phyloP scores from a whole-genome alignment of 2,329 filamentous ascomycete species.

The Penicillium sp. region DNA sequence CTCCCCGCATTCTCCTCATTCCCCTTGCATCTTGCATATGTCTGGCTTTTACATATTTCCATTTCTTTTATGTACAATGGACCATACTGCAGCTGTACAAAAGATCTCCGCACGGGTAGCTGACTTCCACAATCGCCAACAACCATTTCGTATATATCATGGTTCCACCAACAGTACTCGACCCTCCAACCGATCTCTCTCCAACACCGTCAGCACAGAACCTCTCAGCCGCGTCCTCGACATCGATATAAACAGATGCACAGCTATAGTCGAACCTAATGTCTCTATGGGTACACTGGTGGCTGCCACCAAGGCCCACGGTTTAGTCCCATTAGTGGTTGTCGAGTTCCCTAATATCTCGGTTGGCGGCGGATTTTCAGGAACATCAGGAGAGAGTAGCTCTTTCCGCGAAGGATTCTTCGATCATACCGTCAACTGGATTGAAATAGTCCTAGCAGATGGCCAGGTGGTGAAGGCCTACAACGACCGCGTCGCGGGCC shows the following conservation, averaged over 20 bases:
- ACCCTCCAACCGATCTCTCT: constrained; percentile 42
- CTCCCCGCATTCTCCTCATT: not conserved
- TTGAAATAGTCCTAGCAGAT: constrained; percentile 63
- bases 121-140: constrained; percentile 49
- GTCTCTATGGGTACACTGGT: constrained; percentile 66
- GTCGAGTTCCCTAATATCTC: constrained; percentile 73
- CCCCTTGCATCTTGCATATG: not conserved
- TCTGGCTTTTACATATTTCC: not conserved
- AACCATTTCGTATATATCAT: constrained; percentile 72
- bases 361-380: constrained; percentile 64
- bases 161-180: constrained; percentile 76
- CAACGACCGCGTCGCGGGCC: constrained; percentile 1
- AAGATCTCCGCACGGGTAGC: constrained; percentile 16
- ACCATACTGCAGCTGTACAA: constrained; percentile 17
- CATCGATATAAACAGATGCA: constrained; percentile 53
- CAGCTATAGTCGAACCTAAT: constrained; percentile 67
- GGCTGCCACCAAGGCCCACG: constrained; percentile 53
- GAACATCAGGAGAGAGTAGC: constrained; percentile 65
- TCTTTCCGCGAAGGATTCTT: constrained; percentile 67
- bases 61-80: constrained; percentile 7
- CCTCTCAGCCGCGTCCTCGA: constrained; percentile 60
- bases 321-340: constrained; percentile 62
- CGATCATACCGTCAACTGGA: constrained; percentile 59
- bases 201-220: constrained; percentile 66
- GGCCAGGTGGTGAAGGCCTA: constrained; percentile 55